phyloP scores from a whole-genome alignment of 2,329 filamentous ascomycete genomes.

The Elsinoe fawcettii region DNA sequence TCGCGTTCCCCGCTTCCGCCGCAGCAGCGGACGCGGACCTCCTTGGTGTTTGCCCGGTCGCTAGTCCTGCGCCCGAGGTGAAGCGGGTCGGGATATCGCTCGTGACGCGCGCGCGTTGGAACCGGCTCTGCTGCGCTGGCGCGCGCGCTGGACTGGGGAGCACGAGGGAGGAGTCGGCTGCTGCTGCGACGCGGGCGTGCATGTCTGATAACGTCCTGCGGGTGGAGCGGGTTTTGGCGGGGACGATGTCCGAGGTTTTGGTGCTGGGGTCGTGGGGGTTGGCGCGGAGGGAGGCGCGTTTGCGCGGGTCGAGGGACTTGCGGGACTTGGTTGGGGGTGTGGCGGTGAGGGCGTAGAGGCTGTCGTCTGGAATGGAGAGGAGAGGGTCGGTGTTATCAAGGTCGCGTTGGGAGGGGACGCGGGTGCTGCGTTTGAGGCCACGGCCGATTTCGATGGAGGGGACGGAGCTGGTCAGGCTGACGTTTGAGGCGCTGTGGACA shows the following conservation, averaged over 20 bases:
- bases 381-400: slow-evolving; percentile 41
- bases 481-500: slow-evolving; percentile 32
- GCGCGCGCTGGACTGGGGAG: slow-evolving; percentile 36
- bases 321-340: slow-evolving; percentile 33
- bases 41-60: slow-evolving; percentile 20
- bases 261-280: slow-evolving; percentile 30
- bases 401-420: slow-evolving; percentile 21
- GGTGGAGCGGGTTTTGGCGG: slow-evolving; percentile 23
- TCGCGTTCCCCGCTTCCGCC: slow-evolving; percentile 36
- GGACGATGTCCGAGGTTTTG: slow-evolving; percentile 28
- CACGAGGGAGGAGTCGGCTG: slow-evolving; percentile 45
- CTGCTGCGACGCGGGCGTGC: slow-evolving; percentile 46
- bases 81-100: slow-evolving; percentile 17
- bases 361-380: slow-evolving; percentile 44
- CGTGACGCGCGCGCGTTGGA: slow-evolving; percentile 30
- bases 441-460: slow-evolving; percentile 51
- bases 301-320: slow-evolving; percentile 34
- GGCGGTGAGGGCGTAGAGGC: slow-evolving; percentile 38
- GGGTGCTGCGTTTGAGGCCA: slow-evolving; percentile 37
- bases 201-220: slow-evolving; percentile 49
- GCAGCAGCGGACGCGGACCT: slow-evolving; percentile 21
- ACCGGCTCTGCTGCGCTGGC: slow-evolving; percentile 48
- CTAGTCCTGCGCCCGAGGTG: slow-evolving; percentile 18
- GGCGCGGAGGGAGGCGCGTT: slow-evolving; percentile 40
- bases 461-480: neutral